Evolutionary conservation across 2,329 filamentous ascomycete genomes (phyloP), one percentile per base, ranked within the genome.

Genomic region (Bipolaris oryzae): DNA sequence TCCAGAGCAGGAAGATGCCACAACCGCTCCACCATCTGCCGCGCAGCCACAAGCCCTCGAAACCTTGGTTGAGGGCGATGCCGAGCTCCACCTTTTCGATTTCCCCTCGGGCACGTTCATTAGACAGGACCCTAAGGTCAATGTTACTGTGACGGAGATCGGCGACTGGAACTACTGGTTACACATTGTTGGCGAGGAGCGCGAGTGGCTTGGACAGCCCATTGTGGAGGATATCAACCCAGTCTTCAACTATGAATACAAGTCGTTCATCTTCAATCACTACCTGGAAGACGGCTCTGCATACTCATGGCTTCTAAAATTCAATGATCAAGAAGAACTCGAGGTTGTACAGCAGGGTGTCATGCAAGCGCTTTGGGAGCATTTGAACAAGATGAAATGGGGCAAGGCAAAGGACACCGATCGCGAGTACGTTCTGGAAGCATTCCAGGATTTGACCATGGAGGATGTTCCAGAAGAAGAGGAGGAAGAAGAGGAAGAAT

Each of bases 231-330:
- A 99, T 67, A 92, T 98, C 76, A 98, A 98, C 69, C 95, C 95
- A 0, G 93, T 99, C 18, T 99, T 98, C 82, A 98, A 98, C 78
- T 98, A 97, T 65, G 95, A 99, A 76, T 98, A 94, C 69, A 83
- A 96, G n/a, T 98, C 94, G 0, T 98, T 98, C 75, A 97, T 99
- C 71, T 99, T 99, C 84, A 99, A 99, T 71, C 92, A 97, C 74
- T 98, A 96, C 74, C 85, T 89, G 13, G 84, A 88, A 34, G 91
- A 97, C 76, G 92, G 93, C 1, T 90, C 90, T 1, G 94, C 95
- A 4, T 96, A 93, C 75, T 99, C 95, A 1, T 99, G 95, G 94
- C 84, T 99, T 13, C 81, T 99, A 34, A 88, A 93, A 13, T 99
- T 99, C 80, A 91, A 89, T 69, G 90, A 96, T 64, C 89, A 92